These are phyloP conservation scores for Manihot esculenta DNA, from an alignment of 441 rosid species.

Conservation along the genomic window DNA sequence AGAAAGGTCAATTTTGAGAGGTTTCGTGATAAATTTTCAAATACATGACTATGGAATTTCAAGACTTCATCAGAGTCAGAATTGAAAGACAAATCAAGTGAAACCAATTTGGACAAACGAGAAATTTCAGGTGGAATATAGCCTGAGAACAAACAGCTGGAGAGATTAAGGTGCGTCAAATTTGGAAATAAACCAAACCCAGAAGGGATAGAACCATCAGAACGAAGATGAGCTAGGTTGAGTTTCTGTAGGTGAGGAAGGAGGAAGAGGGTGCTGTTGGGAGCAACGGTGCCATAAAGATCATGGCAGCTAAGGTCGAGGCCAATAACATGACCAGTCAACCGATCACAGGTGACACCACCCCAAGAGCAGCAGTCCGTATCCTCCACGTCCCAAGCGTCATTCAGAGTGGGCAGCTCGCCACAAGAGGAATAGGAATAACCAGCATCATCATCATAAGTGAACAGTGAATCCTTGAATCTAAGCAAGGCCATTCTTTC, in stretches of 20 bases:
- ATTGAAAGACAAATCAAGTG: not conserved
- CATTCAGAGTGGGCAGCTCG: not conserved
- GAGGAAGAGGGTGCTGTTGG: not conserved
- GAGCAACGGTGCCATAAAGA: not conserved
- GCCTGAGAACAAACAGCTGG: not conserved
- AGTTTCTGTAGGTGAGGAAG: not conserved
- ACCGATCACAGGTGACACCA: not conserved
- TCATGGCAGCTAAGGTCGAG: not conserved
- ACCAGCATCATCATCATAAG: not conserved
- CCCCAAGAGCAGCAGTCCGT: not conserved
- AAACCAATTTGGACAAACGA: not conserved
- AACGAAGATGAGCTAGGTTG: not conserved
- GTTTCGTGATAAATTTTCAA: not conserved
- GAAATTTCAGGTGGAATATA: not conserved
- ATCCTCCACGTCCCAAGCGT: not conserved
- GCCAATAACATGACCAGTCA: not conserved
- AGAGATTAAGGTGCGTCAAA: not conserved
- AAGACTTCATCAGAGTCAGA: not conserved
- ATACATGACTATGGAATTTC: not conserved
- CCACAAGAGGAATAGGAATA: not conserved
- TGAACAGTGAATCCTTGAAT: not conserved
- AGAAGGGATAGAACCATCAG: not conserved
- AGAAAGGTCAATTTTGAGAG: not conserved
- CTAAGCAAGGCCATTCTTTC: not conserved
- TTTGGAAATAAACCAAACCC: not conserved